Percentiles rank a stretch among this genome's conserved stretches.
Conservation (phyloP, 129 eudicot species). For the Arctium minus region DNA sequence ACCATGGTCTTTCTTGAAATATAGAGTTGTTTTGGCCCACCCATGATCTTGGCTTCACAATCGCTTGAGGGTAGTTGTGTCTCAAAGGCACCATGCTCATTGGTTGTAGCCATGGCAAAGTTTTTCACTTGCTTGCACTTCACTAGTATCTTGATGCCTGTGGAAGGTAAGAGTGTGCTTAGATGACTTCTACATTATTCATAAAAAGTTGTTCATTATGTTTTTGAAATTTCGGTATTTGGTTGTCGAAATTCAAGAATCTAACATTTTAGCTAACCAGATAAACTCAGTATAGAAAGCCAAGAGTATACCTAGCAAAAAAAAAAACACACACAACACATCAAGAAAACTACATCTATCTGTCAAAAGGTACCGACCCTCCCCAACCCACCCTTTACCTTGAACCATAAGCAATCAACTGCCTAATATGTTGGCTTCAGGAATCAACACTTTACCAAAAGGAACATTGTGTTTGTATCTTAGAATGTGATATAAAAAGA, state of each 20-base stretch:
- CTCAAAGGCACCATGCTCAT: constrained; percentile 53
- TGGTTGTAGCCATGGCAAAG: constrained; percentile 48
- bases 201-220: background rate
- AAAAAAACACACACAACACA: too few species aligned
- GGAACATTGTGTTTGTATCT: background rate
- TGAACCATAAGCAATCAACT: background rate
- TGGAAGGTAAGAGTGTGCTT: background rate
- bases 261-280: background rate
- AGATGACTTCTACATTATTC: constrained; percentile 8
- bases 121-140: constrained; percentile 69
- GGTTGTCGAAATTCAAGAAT: background rate
- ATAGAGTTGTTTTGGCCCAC: constrained; percentile 69
- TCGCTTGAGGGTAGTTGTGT: constrained; percentile 47
- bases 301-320: too few species aligned
- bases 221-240: background rate
- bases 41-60: constrained; percentile 68
- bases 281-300: background rate
- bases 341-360: too few species aligned
- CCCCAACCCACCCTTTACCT: background rate
- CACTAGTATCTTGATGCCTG: constrained; percentile 65
- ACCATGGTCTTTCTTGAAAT: constrained; percentile 35
- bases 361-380: background rate
- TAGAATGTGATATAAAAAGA: background rate
- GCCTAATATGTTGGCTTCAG: background rate
- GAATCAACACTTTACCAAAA: background rate